These are phyloP conservation scores for Leishmania amazonensis DNA, from an alignment of 208 protist species.

Conservation along the genomic window DNA sequence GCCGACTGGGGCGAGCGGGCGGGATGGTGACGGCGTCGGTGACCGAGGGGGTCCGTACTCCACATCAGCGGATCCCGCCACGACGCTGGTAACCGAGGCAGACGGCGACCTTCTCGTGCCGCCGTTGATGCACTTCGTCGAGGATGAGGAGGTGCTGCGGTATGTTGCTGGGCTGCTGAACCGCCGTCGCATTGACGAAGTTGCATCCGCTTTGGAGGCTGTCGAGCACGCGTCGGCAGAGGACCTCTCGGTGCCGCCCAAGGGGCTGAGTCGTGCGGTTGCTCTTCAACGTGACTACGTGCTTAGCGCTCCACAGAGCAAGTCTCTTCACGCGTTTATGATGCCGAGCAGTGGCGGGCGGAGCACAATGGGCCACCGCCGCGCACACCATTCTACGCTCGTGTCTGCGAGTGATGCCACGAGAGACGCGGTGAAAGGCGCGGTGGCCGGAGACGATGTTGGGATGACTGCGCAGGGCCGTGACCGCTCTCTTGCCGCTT, in stretches of 20 bases:
- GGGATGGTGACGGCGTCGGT: background rate
- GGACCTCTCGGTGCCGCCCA: background rate
- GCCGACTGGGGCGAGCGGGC: background rate
- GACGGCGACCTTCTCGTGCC: slow-evolving; percentile 29
- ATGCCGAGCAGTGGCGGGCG: background rate
- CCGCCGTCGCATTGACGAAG: slow-evolving; percentile 12
- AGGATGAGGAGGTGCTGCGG: slow-evolving; percentile 23
- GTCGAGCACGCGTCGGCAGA: background rate
- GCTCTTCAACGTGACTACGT: slow-evolving; percentile 6
- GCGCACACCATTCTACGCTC: background rate
- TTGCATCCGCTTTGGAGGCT: slow-evolving; percentile 9
- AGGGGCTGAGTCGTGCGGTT: background rate
- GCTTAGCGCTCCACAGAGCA: slow-evolving; percentile 5
- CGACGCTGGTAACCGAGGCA: slow-evolving; percentile 27
- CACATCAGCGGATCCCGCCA: background rate
- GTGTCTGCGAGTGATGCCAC: background rate
- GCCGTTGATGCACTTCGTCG: slow-evolving; percentile 27
- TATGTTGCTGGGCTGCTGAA: slow-evolving; percentile 10
- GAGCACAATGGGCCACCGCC: background rate
- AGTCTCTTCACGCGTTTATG: background rate
- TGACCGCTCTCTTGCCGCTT: background rate
- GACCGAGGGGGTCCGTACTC: background rate
- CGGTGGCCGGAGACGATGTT: background rate
- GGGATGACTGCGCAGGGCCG: background rate
- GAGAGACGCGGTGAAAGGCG: background rate